Evolutionary conservation across 768 basidiomycete species (phyloP).

Genomic region (Tephrocybe rancida): DNA sequence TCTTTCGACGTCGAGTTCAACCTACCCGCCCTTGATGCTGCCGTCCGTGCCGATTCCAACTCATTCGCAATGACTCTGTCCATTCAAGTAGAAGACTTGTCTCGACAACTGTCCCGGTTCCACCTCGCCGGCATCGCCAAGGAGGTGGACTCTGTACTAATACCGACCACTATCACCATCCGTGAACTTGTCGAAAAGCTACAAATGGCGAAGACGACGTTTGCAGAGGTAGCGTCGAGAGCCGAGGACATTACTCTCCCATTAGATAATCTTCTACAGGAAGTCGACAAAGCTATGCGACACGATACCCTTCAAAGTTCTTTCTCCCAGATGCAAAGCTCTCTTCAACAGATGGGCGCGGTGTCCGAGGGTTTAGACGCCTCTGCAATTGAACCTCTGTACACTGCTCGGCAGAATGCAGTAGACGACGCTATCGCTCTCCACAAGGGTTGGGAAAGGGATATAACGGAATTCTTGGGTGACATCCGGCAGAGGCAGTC

Average conservation of each 20-base stretch:
- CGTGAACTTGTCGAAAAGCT: constrained; percentile 42
- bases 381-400: constrained; percentile 48
- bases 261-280: constrained; percentile 37
- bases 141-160: constrained; percentile 47
- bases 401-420: constrained; percentile 47
- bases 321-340: constrained; percentile 54
- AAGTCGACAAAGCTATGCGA: constrained; percentile 36
- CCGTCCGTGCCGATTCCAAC: constrained; percentile 71
- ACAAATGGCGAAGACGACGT: constrained; percentile 34
- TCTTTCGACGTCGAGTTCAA: constrained; percentile 55
- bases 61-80: constrained; percentile 64
- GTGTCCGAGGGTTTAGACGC: constrained; percentile 43
- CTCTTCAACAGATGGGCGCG: constrained; percentile 58
- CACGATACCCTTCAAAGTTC: constrained; percentile 44
- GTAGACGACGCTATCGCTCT: constrained; percentile 54
- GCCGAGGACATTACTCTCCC: constrained; percentile 29
- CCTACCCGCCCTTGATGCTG: constrained; percentile 58
- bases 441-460: constrained; percentile 51
- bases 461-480: constrained; percentile 39
- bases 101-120: constrained; percentile 49
- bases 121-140: constrained; percentile 56
- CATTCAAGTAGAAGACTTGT: constrained; percentile 52
- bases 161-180: constrained; percentile 38
- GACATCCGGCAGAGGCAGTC: constrained; percentile 43
- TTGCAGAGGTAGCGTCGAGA: constrained; percentile 28